Evolutionary conservation across 2,329 filamentous ascomycete genomes (phyloP).

Genomic region (Colletotrichum shisoi): DNA sequence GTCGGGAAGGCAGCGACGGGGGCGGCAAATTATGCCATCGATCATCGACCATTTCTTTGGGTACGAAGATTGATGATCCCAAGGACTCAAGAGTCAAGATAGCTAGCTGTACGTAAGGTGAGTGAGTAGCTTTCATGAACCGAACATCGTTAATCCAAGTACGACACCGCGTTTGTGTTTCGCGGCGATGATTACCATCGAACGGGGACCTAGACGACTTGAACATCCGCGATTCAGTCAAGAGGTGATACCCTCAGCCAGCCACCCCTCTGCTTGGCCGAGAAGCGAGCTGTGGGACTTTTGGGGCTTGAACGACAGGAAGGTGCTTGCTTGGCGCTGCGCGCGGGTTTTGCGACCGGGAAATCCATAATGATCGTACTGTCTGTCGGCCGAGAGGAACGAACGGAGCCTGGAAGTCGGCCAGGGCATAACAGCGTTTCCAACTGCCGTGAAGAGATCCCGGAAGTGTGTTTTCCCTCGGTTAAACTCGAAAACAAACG

Average conservation of each 20-base stretch:
- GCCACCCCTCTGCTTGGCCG: slow-evolving; percentile 5
- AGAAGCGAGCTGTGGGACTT: slow-evolving; percentile 21
- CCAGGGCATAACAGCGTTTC: neutral
- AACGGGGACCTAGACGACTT: too few species aligned
- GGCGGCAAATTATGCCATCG: neutral
- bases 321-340: slow-evolving; percentile 16
- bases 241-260: slow-evolving; percentile 6
- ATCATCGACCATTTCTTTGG: neutral
- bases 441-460: neutral
- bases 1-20: too few species aligned
- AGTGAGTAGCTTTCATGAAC: neutral
- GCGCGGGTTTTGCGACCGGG: neutral
- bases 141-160: neutral
- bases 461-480: neutral
- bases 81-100: neutral
- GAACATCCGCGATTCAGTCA: neutral
- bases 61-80: neutral
- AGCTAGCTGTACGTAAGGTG: too few species aligned
- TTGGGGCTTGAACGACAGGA: slow-evolving; percentile 14
- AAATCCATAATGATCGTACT: neutral
- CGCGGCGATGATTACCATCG: neutral
- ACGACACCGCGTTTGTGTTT: neutral
- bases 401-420: neutral
- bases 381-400: neutral
- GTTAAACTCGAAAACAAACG: neutral